phyloP scores from a whole-genome alignment of 1,139 yeast genomes.

The Entelexis paramagnoliae region DNA sequence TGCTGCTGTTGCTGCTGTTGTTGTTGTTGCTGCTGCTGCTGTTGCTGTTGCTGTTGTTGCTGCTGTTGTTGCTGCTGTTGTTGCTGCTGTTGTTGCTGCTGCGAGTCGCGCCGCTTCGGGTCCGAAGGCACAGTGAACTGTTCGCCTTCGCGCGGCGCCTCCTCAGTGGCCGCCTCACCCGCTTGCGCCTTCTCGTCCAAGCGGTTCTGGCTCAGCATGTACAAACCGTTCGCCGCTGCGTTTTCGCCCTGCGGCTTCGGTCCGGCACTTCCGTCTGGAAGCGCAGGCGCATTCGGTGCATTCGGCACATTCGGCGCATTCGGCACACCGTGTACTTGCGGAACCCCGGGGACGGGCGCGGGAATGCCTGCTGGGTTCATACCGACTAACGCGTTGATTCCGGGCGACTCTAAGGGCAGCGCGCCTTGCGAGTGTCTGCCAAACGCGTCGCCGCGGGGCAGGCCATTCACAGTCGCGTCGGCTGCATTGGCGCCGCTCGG shows the following conservation, averaged over 20 bases:
- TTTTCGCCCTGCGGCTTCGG: constrained; percentile 9
- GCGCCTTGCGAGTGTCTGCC: not conserved
- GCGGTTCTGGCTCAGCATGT: constrained; percentile 27
- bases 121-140: not conserved
- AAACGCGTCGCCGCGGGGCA: not conserved
- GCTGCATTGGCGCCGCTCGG: not conserved
- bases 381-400: not conserved
- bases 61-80: not conserved
- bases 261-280: not conserved
- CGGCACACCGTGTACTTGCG: not conserved
- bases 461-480: not conserved
- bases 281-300: not conserved
- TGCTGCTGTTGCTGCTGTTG: not conserved
- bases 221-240: constrained; percentile 30
- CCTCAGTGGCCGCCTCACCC: not conserved
- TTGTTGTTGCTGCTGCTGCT: not conserved
- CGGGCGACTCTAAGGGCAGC: not conserved
- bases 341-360: not conserved
- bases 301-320: not conserved
- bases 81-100: not conserved
- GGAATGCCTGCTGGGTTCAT: not conserved
- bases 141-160: not conserved
- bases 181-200: not conserved
- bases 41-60: not conserved
- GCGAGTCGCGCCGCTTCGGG: not conserved